Conservation (phyloP, 179 eudicot species). For the Spinacia oleracea region DNA sequence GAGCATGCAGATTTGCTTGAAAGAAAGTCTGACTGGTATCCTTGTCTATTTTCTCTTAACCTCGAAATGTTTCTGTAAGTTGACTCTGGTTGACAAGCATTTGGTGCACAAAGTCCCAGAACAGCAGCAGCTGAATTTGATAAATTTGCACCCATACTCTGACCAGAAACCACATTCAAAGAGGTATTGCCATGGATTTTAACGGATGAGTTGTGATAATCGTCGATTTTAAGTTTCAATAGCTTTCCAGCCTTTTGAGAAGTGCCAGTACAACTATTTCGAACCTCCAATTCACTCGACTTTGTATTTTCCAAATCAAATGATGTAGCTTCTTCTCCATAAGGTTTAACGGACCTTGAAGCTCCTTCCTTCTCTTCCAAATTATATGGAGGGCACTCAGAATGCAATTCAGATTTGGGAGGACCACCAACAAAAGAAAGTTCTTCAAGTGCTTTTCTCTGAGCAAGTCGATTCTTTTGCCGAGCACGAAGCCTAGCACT, state of each 20-base stretch:
- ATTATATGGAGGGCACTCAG: conserved; percentile 29
- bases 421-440: conserved; percentile 31
- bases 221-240: conserved; percentile 40
- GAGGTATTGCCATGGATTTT: conserved; percentile 31
- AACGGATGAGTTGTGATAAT: conserved; percentile 28
- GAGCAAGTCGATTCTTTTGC: conserved; percentile 79
- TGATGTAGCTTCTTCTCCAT: conserved; percentile 37
- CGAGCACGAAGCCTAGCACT: conserved; percentile 86
- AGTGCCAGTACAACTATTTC: conserved; percentile 31
- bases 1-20: conserved; percentile 41
- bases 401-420: conserved; percentile 31
- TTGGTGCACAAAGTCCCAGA: conserved; percentile 95
- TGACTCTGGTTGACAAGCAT: conserved; percentile 61
- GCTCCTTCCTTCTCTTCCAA: conserved; percentile 31
- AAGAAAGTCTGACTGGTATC: conserved; percentile 48
- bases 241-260: conserved; percentile 37
- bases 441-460: conserved; percentile 40
- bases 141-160: conserved; percentile 32
- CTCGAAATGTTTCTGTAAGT: conserved; percentile 49
- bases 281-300: conserved; percentile 34
- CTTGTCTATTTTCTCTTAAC: conserved; percentile 52
- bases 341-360: conserved; percentile 30
- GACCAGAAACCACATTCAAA: conserved; percentile 30
- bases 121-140: conserved; percentile 39
- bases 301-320: conserved; percentile 38